Conservation (phyloP, 805 yeast species). For the Kurtzmaniella fragi region DNA sequence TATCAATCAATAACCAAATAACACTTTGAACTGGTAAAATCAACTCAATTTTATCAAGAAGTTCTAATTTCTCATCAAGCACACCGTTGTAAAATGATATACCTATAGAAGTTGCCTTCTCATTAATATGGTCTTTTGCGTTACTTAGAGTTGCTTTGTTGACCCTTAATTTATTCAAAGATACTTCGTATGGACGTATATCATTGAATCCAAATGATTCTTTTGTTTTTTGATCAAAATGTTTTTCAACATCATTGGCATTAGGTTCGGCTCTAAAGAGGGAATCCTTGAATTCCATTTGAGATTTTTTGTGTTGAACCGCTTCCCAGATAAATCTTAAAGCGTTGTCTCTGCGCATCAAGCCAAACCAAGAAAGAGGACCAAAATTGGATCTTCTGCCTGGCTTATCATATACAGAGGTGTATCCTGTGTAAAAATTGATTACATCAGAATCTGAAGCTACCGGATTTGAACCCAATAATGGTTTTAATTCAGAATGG, state of each 20-base stretch:
- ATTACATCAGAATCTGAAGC: conserved; percentile 10
- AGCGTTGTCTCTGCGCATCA: conserved; percentile 22
- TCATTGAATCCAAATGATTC: conserved; percentile 4
- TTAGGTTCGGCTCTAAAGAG: neutral
- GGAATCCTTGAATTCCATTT: neutral
- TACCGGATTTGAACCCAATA: conserved; percentile 12
- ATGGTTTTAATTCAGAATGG: neutral
- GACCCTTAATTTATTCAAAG: neutral
- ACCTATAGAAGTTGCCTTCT: conserved; percentile 18
- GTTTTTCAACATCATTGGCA: neutral
- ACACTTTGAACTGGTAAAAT: conserved; percentile 32
- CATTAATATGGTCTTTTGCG: conserved; percentile 8
- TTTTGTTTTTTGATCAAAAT: neutral
- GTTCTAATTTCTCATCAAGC: conserved; percentile 17
- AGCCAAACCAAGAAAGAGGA: conserved; percentile 26
- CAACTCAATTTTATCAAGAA: conserved; percentile 25
- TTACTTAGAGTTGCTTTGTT: neutral
- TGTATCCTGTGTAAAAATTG: conserved; percentile 16
- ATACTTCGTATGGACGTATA: neutral
- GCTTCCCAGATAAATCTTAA: conserved; percentile 9
- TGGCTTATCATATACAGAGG: conserved; percentile 18
- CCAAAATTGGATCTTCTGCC: conserved; percentile 23
- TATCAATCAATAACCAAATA: conserved; percentile 32
- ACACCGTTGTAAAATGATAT: conserved; percentile 25
- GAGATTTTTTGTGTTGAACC: conserved; percentile 2